Conservation (phyloP, 148 eudicot genomes). For the Arbutus unedo region DNA sequence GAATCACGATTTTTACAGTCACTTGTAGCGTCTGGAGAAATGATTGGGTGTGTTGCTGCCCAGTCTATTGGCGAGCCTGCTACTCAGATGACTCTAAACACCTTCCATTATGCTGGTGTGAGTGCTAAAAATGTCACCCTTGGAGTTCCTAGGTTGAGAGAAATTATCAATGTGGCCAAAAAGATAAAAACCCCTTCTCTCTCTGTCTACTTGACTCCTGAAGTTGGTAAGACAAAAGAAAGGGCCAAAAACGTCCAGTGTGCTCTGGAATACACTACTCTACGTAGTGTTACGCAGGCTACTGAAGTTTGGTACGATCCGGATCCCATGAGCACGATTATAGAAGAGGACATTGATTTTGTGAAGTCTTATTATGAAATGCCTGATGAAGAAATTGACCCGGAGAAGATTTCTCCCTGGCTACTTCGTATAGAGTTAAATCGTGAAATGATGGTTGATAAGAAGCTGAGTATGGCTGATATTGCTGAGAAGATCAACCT, state of each 20-base stretch:
- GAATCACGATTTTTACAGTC: constrained; percentile 95
- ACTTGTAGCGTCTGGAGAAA: constrained; percentile 96
- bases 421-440: constrained; percentile 92
- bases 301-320: constrained; percentile 99
- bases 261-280: constrained; percentile 85
- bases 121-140: constrained; percentile 99
- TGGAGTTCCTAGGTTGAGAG: constrained; percentile 98
- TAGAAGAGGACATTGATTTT: constrained; percentile 91
- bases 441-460: constrained; percentile 99
- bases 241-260: constrained; percentile 94
- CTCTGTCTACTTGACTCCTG: constrained; percentile 85
- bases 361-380: constrained; percentile 94
- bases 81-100: constrained; percentile 96
- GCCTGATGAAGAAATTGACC: constrained; percentile 98
- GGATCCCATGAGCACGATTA: constrained; percentile 87
- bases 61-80: constrained; percentile 99
- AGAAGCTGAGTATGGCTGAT: constrained; percentile 96
- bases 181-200: constrained; percentile 96
- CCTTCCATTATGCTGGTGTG: constrained; percentile 99
- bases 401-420: constrained; percentile 96
- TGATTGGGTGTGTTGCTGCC: constrained; percentile 99
- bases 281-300: constrained; percentile 97
- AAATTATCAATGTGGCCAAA: constrained; percentile 95
- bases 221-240: constrained; percentile 69
- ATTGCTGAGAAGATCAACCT: constrained; percentile 92